phyloP scores from a whole-genome alignment of 2,329 filamentous ascomycete genomes.

The Fusarium tjaetaba region DNA sequence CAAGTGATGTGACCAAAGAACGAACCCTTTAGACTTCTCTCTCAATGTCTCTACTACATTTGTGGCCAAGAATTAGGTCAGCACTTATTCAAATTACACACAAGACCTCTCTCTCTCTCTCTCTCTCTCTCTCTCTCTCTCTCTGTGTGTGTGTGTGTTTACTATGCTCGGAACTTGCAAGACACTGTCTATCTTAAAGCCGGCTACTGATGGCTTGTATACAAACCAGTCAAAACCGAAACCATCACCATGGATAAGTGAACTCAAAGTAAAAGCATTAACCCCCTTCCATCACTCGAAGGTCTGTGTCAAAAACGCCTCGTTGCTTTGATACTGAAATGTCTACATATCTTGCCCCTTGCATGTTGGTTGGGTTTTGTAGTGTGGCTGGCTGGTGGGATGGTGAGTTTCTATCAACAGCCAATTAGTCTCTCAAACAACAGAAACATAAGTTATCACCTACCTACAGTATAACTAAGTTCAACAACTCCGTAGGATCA shows the following conservation, averaged over 20 bases:
- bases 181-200: neutral
- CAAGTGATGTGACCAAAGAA: neutral
- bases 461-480: neutral
- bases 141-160: too few species aligned
- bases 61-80: neutral
- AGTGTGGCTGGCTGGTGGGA: neutral
- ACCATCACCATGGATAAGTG: neutral
- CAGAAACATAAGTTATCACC: neutral
- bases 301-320: neutral
- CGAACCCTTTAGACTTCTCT: slow-evolving; percentile 1
- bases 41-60: neutral
- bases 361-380: slow-evolving; percentile 1
- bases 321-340: neutral
- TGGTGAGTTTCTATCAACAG: neutral
- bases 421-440: neutral
- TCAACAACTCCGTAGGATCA: neutral
- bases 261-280: neutral
- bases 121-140: too few species aligned
- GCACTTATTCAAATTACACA: too few species aligned
- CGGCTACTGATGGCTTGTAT: neutral
- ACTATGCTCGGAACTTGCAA: neutral
- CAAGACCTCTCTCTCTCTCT: neutral
- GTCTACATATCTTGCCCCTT: neutral
- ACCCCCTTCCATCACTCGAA: neutral
- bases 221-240: neutral